Conservation (phyloP, 2,329 filamentous ascomycete genomes). For the Aureobasidium zeae region DNA sequence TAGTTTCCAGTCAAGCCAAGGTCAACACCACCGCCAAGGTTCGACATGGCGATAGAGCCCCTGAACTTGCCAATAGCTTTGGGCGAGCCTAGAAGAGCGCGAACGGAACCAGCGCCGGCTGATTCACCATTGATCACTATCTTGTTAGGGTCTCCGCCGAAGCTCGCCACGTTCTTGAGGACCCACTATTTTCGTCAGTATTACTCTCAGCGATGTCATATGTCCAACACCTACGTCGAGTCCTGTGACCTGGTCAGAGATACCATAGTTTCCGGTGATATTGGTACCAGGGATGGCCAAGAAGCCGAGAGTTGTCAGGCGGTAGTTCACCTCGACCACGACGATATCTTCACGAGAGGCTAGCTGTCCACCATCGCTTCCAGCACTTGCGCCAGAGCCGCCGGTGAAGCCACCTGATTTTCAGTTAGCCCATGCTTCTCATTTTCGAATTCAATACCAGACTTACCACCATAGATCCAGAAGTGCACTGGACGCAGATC, state of each 20-base stretch:
- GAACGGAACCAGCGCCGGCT: slow-evolving; percentile 48
- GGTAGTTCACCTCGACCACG: slow-evolving; percentile 52
- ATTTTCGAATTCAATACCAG: too few species aligned
- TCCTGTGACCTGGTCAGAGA: slow-evolving; percentile 32
- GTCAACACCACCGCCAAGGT: slow-evolving; percentile 47
- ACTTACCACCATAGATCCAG: slow-evolving; percentile 48
- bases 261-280: slow-evolving; percentile 47
- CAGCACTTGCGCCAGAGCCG: slow-evolving; percentile 33
- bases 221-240: slow-evolving; percentile 1
- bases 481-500: slow-evolving; percentile 41
- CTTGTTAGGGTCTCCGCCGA: slow-evolving; percentile 39
- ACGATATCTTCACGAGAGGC: slow-evolving; percentile 52
- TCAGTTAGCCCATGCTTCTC: too few species aligned
- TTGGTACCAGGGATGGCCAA: slow-evolving; percentile 47
- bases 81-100: slow-evolving; percentile 45
- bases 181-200: slow-evolving; percentile 45
- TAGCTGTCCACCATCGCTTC: slow-evolving; percentile 46
- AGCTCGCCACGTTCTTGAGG: slow-evolving; percentile 36
- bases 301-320: slow-evolving; percentile 50
- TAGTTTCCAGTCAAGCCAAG: slow-evolving; percentile 49
- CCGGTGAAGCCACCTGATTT: slow-evolving; percentile 46
- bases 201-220: too few species aligned
- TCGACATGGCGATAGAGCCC: slow-evolving; percentile 42
- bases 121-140: slow-evolving; percentile 41
- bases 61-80: slow-evolving; percentile 40